These are phyloP conservation scores for Morella rubra DNA, from an alignment of 306 rosid genomes.

Conservation along the genomic window DNA sequence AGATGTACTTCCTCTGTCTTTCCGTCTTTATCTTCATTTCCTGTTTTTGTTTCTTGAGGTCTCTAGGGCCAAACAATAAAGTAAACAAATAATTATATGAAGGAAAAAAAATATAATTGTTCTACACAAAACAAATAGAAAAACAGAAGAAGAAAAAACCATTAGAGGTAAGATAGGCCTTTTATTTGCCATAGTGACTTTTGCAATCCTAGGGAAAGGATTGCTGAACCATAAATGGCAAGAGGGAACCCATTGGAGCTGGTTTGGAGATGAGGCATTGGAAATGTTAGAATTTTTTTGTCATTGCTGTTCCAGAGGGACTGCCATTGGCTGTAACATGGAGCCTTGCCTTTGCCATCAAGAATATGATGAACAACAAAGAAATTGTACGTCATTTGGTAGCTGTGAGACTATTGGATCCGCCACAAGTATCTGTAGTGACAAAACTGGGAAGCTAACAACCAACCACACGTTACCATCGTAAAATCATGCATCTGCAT, in stretches of 20 bases:
- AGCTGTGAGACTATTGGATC: conserved; percentile 99
- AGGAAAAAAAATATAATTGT: too few relatives aligned
- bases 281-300: conserved; percentile 79
- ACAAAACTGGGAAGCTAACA: conserved; percentile 90
- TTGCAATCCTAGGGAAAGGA: conserved; percentile 81
- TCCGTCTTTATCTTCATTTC: too few relatives aligned
- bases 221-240: conserved; percentile 51
- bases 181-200: conserved; percentile 76
- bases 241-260: conserved; percentile 61
- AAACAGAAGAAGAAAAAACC: too few relatives aligned
- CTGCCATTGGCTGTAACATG: conserved; percentile 88
- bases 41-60: too few relatives aligned
- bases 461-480: conserved; percentile 92
- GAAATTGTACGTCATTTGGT: conserved; percentile 93
- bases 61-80: too few relatives aligned
- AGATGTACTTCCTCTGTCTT: too few relatives aligned
- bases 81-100: too few relatives aligned
- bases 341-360: conserved; percentile 98
- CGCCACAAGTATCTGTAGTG: conserved; percentile 89
- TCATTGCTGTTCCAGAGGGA: conserved; percentile 97
- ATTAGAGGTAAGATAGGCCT: conserved; percentile 89
- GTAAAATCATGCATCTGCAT: conserved; percentile 88
- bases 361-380: conserved; percentile 96
- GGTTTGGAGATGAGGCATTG: conserved; percentile 83
- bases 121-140: too few relatives aligned